A percentile compares a stretch with the other conserved stretches of the same genome.
These are phyloP conservation scores for Gentiana dahurica DNA, from an alignment of 257 asterid genomes.

Conservation along the genomic window DNA sequence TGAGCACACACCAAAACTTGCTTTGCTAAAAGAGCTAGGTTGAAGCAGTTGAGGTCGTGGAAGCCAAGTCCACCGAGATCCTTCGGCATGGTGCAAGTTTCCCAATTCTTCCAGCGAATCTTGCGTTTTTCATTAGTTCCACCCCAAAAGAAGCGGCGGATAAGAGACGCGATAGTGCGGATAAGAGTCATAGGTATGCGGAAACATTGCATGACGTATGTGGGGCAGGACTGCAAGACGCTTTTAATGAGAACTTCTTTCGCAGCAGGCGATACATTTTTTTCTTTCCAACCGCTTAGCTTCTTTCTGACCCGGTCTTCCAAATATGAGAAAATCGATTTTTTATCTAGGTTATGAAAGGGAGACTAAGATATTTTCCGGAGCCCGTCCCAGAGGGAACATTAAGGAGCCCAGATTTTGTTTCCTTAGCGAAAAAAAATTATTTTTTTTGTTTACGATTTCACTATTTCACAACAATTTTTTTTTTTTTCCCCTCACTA, in stretches of 20 bases:
- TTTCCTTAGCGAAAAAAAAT: too few relatives aligned
- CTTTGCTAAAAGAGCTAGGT: too few relatives aligned
- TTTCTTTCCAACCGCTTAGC: neutral
- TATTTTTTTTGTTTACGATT: too few relatives aligned
- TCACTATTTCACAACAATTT: too few relatives aligned
- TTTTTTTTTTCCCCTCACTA: too few relatives aligned
- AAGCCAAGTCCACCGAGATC: too few relatives aligned
- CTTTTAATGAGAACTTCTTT: neutral
- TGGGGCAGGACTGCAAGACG: neutral
- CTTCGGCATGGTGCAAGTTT: neutral
- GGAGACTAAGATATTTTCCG: too few relatives aligned
- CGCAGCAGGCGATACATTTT: neutral
- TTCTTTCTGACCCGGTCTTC: neutral
- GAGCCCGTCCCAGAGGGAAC: too few relatives aligned
- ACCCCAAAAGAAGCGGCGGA: neutral
- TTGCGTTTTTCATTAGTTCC: neutral
- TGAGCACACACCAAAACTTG: too few relatives aligned
- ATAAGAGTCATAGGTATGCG: neutral
- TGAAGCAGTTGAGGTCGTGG: too few relatives aligned
- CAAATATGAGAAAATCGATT: neutral
- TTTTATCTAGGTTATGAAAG: neutral
- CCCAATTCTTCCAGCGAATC: neutral
- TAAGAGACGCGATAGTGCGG: neutral
- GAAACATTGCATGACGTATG: neutral
- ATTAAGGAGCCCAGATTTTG: too few relatives aligned